Evolutionary conservation across 106 monocot genomes (phyloP), one percentile per base, ranked within the genome.

Genomic region (Allium sativum): DNA sequence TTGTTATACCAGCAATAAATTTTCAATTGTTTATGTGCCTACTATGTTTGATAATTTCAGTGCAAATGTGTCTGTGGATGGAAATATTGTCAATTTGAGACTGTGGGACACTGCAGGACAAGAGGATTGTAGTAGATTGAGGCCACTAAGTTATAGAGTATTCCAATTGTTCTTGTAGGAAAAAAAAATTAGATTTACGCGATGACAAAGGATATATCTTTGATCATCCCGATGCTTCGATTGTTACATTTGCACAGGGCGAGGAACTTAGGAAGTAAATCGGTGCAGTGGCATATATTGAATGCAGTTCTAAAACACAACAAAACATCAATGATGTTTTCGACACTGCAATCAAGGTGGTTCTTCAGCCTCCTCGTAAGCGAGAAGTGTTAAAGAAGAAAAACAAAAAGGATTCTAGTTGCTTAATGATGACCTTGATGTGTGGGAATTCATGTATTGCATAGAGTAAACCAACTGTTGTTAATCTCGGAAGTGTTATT

Each of bases 301-400:
- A 90, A 65, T 90, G 95, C 74, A 87, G 95, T 53, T 95, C 95
- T 1, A 95, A 95, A 59, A 95, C 90, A 62, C 95, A 95, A 44
- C 90, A 90, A 89, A 95, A 86, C 55, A 61, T 95, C 56, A 95
- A 94, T 56, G 83, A 83, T 56, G 89, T 89, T 69, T 94, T 94
- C 61, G 94, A 89, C 70, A 86, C 94, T 53, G 94, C 94, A n/a
- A 89, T 94, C 54, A 90, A 90, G 65, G 81, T 84, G 42, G 95
- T 90, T 21, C 90, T 95, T 65, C 95, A 90, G 65, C 95, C 95
- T 48, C 83, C 87, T 52, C 70, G 86, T 55, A 72, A 78, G 61
- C 84, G 73, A 79, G 95, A 90, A 62, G 65, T 77, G 21, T 50
- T 79, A 8, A 83, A 75, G 69, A 87, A 75, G 84, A 85, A 80